phyloP scores from a whole-genome alignment of 1,284 basidiomycete genomes.

The Cronartium quercuum region DNA sequence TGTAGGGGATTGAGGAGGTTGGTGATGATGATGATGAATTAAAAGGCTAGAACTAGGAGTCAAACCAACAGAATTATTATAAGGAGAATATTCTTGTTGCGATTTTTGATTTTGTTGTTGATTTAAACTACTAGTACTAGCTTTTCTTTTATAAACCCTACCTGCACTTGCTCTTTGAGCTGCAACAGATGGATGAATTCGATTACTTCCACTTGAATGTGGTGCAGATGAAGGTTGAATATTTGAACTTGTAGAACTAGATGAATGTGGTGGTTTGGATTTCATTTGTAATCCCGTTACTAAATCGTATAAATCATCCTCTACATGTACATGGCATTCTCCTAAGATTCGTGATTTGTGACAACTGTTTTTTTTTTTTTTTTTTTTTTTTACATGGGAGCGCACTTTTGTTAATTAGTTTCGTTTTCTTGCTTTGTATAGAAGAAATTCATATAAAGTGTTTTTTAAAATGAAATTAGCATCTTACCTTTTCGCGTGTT shows the following conservation, averaged over 20 bases:
- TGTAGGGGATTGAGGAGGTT: slow-evolving; percentile 1
- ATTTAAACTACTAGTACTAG: slow-evolving; percentile 28
- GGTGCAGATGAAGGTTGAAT: background rate
- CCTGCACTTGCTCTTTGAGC: slow-evolving; percentile 36
- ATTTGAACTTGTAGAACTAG: slow-evolving; percentile 21
- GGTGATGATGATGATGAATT: background rate
- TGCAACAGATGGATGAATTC: slow-evolving; percentile 37
- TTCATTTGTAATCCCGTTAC: slow-evolving; percentile 4
- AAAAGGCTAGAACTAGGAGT: background rate
- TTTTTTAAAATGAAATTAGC: too few relatives aligned
- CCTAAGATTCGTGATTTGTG: slow-evolving; percentile 34
- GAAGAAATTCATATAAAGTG: too few relatives aligned
- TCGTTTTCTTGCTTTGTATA: too few relatives aligned
- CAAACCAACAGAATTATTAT: background rate
- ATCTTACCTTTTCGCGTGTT: slow-evolving; percentile 28
- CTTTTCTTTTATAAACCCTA: slow-evolving; percentile 36
- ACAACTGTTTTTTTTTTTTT: too few relatives aligned
- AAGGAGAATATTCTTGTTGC: background rate
- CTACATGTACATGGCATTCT: slow-evolving; percentile 36
- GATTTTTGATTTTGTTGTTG: too few relatives aligned
- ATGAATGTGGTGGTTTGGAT: slow-evolving; percentile 9
- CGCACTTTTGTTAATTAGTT: too few relatives aligned
- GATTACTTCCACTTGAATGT: slow-evolving; percentile 6
- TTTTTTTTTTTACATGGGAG: too few relatives aligned
- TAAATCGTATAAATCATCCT: slow-evolving; percentile 34